Evolutionary conservation across 257 asterid genomes (phyloP), one percentile per base, ranked within the genome.

Genomic region (Perilla frutescens): DNA sequence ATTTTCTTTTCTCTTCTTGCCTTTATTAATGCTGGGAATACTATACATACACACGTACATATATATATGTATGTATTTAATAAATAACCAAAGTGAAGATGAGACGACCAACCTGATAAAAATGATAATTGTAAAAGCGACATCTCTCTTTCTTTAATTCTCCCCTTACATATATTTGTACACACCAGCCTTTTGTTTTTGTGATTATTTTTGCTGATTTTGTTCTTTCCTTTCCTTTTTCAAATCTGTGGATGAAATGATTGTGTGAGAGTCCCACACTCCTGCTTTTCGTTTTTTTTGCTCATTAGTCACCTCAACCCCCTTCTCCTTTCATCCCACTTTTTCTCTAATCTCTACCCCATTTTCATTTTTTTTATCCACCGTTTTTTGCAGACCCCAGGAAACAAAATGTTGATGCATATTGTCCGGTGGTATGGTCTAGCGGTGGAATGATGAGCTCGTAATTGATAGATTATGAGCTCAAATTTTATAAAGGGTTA

Each of bases 181-280:
- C 32, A 39, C 51, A 47, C 39, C 26, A 77, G 82, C 82, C 84
- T 78, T 78, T 74, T 59, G 81, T 80, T 74, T 80, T 81, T 83
- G 61, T 75, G 29, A 26, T 76, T 45, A 47, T 50, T 15, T 73
- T 53, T 41, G 60, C 34, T 44, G 10, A 14, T 4, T 71, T 80
- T 78, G 66, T 73, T 59, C 11, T 15, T 56, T 45, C 10, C 14
- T 77, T 75, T 73, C 39, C n/a, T 26, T 67, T 58, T 66, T 64
- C 34, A 13, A 54, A 53, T 74, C 10, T 64, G 78, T 43, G 78
- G 66, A 32, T 50, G 43, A 6, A 43, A 74, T 64, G 34, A 64
- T 64, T 50, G 14, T 37, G 39, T 26, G 26, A 5, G 51, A 48
- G 66, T 55, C 70, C 40, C 76, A 61, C 76, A 76, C 81, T 43